Percentiles rank a stretch among this genome's conserved stretches.
phyloP scores from a whole-genome alignment of 1,284 basidiomycete genomes.

The Xanthoconium separans region DNA sequence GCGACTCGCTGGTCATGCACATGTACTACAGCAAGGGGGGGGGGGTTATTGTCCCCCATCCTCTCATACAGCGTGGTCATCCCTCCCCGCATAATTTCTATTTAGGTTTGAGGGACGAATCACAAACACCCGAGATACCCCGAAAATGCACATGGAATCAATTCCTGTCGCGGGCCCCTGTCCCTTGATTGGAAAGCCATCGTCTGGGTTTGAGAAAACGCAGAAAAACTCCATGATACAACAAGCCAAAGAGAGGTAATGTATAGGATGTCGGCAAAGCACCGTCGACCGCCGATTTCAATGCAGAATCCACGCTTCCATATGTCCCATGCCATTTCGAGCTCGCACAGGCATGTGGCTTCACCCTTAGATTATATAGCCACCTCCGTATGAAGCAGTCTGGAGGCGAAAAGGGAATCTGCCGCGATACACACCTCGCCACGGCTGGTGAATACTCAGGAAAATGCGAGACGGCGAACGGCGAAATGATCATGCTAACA shows the following conservation, averaged over 20 bases:
- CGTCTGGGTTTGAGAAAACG: conserved; percentile 1
- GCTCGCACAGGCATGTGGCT: background rate
- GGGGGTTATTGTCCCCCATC: too few species aligned
- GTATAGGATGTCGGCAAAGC: background rate
- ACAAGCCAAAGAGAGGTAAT: background rate
- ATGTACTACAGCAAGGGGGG: background rate
- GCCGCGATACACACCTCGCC: background rate
- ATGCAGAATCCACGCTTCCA: background rate
- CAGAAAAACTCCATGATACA: background rate
- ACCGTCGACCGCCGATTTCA: conserved; percentile 4
- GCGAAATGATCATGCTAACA: conserved; percentile 1
- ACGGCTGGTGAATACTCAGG: background rate
- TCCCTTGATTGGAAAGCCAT: background rate
- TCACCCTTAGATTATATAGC: background rate
- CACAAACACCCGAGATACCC: conserved; percentile 6
- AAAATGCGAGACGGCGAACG: background rate
- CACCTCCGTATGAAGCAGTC: background rate
- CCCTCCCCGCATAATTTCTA: background rate
- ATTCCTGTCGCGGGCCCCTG: background rate
- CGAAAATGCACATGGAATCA: conserved; percentile 2
- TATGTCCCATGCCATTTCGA: background rate
- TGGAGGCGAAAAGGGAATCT: background rate
- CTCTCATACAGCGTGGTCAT: too few species aligned
- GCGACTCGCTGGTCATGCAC: background rate
- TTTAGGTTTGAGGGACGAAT: conserved; percentile 6